Base-by-base conservation (phyloP, 306 rosid genomes). In the Prunus padus region DNA sequence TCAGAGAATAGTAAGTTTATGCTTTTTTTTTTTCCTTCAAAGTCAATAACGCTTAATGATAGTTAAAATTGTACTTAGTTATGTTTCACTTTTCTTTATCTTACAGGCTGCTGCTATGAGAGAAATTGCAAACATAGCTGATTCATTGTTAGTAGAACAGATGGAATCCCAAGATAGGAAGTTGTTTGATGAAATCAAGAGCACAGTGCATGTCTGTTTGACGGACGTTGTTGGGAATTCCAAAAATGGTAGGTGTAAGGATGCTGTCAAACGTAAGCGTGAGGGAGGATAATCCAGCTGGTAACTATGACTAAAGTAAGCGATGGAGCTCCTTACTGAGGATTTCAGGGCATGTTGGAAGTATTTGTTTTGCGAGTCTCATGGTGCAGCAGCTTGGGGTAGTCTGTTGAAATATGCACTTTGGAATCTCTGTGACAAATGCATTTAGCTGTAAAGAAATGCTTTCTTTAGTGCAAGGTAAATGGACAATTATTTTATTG, bases 51-150 rank as follows among this genome's bases (percentile, higher is more conserved):
- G 51, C 69, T 56, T 11, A 47, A 71, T 67, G 63, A 72, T 78
- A 60, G 11, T 74, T 56, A 57, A 28, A 74, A 76, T 68, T 13
- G 45, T 44, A 55, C 33, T 74, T 11, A 51, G 23, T 8, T 50
- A 1, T 25, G 67, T 49, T 57, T 16, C 30, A 42, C 46, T 26
- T 42, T 57, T 33, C 18, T 57, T 57, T 33, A 14, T 67, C 70
- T 71, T 68, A 66, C 85, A 86, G 92, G 90, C 86, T 75, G 71
- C 86, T 72, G 86, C 96, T 26, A 86, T 90, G 92, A 86, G 80
- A 76, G 92, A 92, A 79, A 91, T 90, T 25, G 92, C 89, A 8
- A 80, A 57, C 26, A 82, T 90, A 71, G 94, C 88, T n/a, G 83
- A 89, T 80, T 68, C 83, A 20, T 69, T 90, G 74, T 75, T 90